A percentile compares a stretch with the other conserved stretches of the same genome.
Conservation (phyloP, 306 rosid genomes). For the Elaeagnus macrophylla region DNA sequence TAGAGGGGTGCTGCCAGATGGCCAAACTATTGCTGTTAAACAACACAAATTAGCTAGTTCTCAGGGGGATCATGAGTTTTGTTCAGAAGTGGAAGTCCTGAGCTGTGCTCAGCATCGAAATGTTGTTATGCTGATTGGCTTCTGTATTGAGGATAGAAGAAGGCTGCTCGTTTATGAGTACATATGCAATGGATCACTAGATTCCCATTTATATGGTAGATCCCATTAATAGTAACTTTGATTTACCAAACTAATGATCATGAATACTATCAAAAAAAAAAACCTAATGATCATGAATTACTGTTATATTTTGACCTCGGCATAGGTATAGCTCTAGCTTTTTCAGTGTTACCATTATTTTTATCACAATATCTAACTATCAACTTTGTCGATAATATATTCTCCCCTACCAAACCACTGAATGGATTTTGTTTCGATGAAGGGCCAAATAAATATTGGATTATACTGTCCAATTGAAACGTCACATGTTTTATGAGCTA, state of each 20-base stretch:
- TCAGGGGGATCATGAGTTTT: conserved; percentile 91
- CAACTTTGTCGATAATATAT: no score
- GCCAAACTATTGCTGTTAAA: conserved; percentile 94
- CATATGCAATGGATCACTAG: conserved; percentile 95
- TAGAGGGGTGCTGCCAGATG: conserved; percentile 92
- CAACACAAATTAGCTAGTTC: conserved; percentile 98
- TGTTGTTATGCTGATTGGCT: conserved; percentile 95
- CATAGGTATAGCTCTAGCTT: no score
- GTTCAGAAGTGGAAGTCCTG: conserved; percentile 96
- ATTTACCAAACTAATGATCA: neutral
- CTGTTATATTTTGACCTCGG: no score
- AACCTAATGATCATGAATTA: neutral
- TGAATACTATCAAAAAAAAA: no score
- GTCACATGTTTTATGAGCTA: no score
- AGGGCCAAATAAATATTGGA: no score
- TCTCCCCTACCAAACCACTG: no score
- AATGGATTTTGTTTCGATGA: no score
- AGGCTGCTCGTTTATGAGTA: conserved; percentile 90
- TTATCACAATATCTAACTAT: no score
- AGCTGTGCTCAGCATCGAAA: conserved; percentile 99
- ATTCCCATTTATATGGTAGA: conserved; percentile 90
- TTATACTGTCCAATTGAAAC: no score
- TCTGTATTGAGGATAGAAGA: conserved; percentile 92
- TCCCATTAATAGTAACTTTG: neutral
- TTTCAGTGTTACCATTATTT: no score